A percentile compares a stretch with the other conserved stretches of the same genome.
phyloP scores from a whole-genome alignment of 441 rosid genomes.

The Erysimum pusillum region DNA sequence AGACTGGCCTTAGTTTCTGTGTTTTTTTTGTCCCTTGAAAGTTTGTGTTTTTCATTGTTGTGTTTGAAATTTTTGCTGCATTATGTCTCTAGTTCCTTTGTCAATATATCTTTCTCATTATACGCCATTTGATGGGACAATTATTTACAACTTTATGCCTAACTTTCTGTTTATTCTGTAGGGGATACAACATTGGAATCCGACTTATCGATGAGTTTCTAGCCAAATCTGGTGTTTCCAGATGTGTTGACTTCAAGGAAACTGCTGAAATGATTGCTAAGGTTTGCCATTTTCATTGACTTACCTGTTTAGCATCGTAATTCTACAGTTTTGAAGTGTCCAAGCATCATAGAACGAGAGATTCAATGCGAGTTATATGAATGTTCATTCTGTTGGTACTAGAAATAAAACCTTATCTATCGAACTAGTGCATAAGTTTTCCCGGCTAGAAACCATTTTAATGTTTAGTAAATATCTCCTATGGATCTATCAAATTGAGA shows the following conservation, averaged over 20 bases:
- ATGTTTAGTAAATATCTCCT: background rate
- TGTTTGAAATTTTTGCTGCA: conserved; percentile 1
- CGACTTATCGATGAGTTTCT: conserved; percentile 89
- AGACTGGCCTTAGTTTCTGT: background rate
- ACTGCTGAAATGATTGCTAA: conserved; percentile 92
- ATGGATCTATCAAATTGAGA: background rate
- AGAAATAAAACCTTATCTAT: background rate
- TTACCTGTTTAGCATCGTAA: background rate
- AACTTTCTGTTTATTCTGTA: conserved; percentile 45
- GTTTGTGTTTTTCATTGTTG: background rate
- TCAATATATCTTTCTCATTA: background rate
- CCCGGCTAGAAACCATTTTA: too few species aligned
- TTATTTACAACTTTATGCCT: background rate
- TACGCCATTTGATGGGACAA: background rate
- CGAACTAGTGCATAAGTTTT: background rate
- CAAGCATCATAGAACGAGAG: background rate
- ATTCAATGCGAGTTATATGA: background rate
- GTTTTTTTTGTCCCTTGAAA: background rate
- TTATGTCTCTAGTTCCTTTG: background rate
- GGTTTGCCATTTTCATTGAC: conserved; percentile 50
- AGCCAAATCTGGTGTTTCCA: conserved; percentile 85
- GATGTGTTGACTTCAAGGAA: conserved; percentile 95
- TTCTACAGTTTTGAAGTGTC: background rate
- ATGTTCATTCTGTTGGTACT: background rate
- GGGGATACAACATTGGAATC: conserved; percentile 96